Conservation (phyloP, 2,329 filamentous ascomycete genomes). For the Penicillium polonicum region DNA sequence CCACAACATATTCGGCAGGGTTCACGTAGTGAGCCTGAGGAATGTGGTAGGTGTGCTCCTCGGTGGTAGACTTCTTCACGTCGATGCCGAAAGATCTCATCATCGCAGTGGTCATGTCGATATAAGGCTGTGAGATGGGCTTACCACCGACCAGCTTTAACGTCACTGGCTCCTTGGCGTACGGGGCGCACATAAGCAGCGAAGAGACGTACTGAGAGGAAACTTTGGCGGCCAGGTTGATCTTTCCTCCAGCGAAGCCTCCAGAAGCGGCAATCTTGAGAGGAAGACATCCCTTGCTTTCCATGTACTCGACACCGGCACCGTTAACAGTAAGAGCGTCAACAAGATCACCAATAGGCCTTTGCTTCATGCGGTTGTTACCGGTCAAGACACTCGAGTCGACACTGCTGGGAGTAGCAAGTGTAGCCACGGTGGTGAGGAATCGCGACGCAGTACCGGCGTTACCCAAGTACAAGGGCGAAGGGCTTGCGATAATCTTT, state of each 20-base stretch:
- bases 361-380: constrained; percentile 92
- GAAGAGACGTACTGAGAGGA: constrained; percentile 99
- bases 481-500: constrained; percentile 69
- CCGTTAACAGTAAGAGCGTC: constrained; percentile 86
- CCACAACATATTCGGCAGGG: constrained; percentile 81
- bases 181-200: constrained; percentile 93
- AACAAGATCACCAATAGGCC: constrained; percentile 89
- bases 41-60: constrained; percentile 91
- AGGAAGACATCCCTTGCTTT: constrained; percentile 78
- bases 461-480: constrained; percentile 88
- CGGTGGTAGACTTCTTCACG: constrained; percentile 71
- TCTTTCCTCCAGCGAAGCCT: constrained; percentile 80
- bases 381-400: constrained; percentile 80
- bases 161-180: constrained; percentile 90
- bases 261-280: constrained; percentile 77
- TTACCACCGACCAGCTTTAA: constrained; percentile 91
- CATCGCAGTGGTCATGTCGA: constrained; percentile 98
- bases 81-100: constrained; percentile 88
- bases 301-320: constrained; percentile 81
- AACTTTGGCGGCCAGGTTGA: constrained; percentile 89
- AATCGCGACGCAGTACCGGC: constrained; percentile 95
- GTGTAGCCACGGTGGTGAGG: constrained; percentile 83
- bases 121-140: constrained; percentile 94
- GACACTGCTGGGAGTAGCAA: constrained; percentile 66
- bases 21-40: constrained; percentile 81